Base-by-base conservation (phyloP, 495 filamentous ascomycete species). In the Xylaria nigripes region DNA sequence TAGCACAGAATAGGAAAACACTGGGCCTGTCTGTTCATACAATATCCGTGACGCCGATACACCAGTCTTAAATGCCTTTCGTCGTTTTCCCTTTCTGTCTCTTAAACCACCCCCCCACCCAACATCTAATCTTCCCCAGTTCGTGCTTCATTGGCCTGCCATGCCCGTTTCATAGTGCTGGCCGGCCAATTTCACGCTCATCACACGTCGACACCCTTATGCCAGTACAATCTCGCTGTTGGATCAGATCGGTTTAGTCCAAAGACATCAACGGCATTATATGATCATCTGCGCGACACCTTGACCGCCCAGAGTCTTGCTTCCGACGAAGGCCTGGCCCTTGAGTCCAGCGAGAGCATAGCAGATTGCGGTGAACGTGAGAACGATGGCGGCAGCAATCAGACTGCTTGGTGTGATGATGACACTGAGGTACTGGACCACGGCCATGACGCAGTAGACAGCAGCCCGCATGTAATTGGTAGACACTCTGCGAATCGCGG, bases 251-350 rank as follows among this genome's bases (percentile, higher is more conserved):
- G 46, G 16, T 34, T 44, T 18, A 46, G 24, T 43, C 13, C 16
- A 21, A 53, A 41, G 42, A 36, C 24, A 24, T 24, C 30, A 30
- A 15, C 18, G 16, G 36, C n/a, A 62, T 79, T 77, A 96, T 67
- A 98, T 90, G 73, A 99, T 97, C 94, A 97, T 96, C 76, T 96
- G 92, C 56, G 91, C 92, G 58, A 97, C 83, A 18, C 94, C 93
- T 57, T 87, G 86, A 38, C 93, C 93, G 56, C 93, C 93, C 54
- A 99, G 74, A 19, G 94, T 97, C 83, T 97, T 97, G 77, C 91
- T 96, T 29, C 90, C 86, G 50, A 94, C 81, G 69, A 99, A 99
- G 23, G 86, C 89, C 73, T 99, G 93, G 48, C 86, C 89, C 79
- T 87, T 96, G 60, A 96, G 43, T 27, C 79, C 93, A 15, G 93